Conservation (phyloP, 1,139 yeast species). For the Scheffersomyces quercinus region DNA sequence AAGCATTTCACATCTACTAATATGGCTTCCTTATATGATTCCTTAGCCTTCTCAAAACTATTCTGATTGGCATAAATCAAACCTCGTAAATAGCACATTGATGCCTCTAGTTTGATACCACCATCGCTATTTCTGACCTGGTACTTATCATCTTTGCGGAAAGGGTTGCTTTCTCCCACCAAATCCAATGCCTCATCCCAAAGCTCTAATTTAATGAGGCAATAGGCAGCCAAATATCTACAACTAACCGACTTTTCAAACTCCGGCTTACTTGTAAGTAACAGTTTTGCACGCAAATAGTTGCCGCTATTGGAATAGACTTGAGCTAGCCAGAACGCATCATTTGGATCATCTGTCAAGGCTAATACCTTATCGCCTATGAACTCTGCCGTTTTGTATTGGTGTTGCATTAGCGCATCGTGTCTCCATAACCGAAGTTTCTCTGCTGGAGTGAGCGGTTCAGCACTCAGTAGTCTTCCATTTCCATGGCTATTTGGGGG, state of each 20-base stretch:
- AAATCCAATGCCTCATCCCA: conserved; percentile 91
- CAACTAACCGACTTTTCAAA: conserved; percentile 62
- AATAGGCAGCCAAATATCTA: conserved; percentile 77
- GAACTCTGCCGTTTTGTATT: conserved; percentile 84
- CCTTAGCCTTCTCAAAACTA: conserved; percentile 84
- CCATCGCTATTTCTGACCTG: conserved; percentile 58
- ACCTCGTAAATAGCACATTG: conserved; percentile 86
- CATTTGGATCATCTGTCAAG: conserved; percentile 81
- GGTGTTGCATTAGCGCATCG: conserved; percentile 92
- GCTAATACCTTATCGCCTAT: conserved; percentile 89
- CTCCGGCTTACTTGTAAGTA: conserved; percentile 46
- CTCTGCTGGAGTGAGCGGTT: conserved; percentile 78
- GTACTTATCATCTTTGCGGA: conserved; percentile 40
- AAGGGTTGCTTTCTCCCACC: conserved; percentile 83
- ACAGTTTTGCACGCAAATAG: conserved; percentile 74
- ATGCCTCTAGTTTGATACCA: conserved; percentile 82
- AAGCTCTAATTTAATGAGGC: conserved; percentile 68
- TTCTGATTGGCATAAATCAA: conserved; percentile 79
- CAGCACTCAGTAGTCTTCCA: conserved; percentile 11
- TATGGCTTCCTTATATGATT: conserved; percentile 85
- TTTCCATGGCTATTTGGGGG: conserved; percentile 10
- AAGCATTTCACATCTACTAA: conserved; percentile 86
- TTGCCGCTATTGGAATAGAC: conserved; percentile 76
- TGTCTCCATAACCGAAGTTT: conserved; percentile 89
- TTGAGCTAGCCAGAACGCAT: conserved; percentile 96